Percentiles rank a stretch among this genome's conserved stretches.
phyloP scores from a whole-genome alignment of 106 monocot genomes.

The Posidonia australis region DNA sequence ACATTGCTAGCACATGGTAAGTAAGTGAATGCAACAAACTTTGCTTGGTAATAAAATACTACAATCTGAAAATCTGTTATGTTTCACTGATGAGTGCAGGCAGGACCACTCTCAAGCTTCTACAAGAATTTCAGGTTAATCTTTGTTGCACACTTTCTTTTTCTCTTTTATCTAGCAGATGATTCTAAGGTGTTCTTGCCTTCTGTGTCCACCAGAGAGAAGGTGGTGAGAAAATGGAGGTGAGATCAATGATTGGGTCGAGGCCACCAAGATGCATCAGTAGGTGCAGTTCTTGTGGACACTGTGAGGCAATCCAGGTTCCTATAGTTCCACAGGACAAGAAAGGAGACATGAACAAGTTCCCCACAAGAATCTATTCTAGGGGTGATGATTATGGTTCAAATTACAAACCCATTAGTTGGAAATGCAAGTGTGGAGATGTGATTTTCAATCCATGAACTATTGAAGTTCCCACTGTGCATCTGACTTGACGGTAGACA shows the following conservation, averaged over 20 bases:
- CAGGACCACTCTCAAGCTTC: too few species aligned
- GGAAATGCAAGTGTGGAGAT: constrained; percentile 77
- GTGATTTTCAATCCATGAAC: constrained; percentile 43
- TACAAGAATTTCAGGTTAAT: too few species aligned
- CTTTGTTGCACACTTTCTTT: too few species aligned
- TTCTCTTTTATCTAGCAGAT: background rate
- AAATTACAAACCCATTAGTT: constrained; percentile 67
- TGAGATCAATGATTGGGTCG: constrained; percentile 40
- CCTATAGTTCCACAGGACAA: constrained; percentile 35
- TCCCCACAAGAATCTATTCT: background rate
- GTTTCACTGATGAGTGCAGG: too few species aligned
- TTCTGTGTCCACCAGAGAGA: background rate
- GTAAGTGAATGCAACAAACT: background rate
- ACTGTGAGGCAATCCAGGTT: constrained; percentile 58
- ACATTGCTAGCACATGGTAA: constrained; percentile 12
- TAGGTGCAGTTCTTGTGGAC: constrained; percentile 45
- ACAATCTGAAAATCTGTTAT: background rate
- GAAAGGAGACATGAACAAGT: background rate
- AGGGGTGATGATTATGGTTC: constrained; percentile 26
- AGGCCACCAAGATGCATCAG: constrained; percentile 57
- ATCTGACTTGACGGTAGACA: too few species aligned
- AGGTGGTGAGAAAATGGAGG: constrained; percentile 5
- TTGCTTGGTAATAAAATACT: background rate
- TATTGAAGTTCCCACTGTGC: too few species aligned
- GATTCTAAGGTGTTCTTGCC: background rate